Evolutionary conservation across 495 filamentous ascomycete genomes (phyloP), one percentile per base, ranked within the genome.

Genomic region (Parachaetomium inaequale): DNA sequence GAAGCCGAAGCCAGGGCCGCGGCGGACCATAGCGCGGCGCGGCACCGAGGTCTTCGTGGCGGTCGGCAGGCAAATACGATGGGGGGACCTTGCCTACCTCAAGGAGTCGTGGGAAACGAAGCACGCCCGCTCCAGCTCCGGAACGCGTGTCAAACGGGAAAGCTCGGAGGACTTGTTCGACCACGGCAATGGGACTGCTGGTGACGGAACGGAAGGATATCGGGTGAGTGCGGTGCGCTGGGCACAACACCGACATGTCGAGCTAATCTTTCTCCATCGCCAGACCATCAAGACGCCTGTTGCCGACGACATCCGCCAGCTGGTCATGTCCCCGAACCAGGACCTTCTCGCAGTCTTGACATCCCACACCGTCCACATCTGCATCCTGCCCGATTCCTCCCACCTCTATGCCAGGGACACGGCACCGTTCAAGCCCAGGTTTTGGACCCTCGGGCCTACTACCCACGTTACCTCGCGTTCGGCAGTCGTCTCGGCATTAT

Each of bases 401-500:
- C 88, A 89, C 63, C 84, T 96, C 32, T 84, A 82, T 1, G 79
- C 83, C 29, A 78, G 76, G 32, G 88, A 92, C 64, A 75, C 70
- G 17, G 75, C 79, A 0, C 82, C 88, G 0, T 81, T 96, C 65
- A 88, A 88, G 61, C 77, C 91, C 36, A 93, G 91, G 72, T 88
- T 88, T 36, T 92, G 87, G 74, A 91, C 91, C 52, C 79, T 96
- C 17, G 92, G 92, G 0, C 91, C 92, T 21, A 94, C 90, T 6
- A 90, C 88, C 3, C 92, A 96, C 73, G 91, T 96, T 29, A 85
- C 91, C 61, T 87, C 91, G 26, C 84, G 92, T 65, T 82, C 91
- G 1, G 84, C 89, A 0, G 79, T 96, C 21, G 85, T 84, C 0
- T 91, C 89, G 7, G 85, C 87, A 11, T 55, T 96, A 61, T 96